Conservation (phyloP, 345 rosid species). For the Corchorus capsularis region DNA sequence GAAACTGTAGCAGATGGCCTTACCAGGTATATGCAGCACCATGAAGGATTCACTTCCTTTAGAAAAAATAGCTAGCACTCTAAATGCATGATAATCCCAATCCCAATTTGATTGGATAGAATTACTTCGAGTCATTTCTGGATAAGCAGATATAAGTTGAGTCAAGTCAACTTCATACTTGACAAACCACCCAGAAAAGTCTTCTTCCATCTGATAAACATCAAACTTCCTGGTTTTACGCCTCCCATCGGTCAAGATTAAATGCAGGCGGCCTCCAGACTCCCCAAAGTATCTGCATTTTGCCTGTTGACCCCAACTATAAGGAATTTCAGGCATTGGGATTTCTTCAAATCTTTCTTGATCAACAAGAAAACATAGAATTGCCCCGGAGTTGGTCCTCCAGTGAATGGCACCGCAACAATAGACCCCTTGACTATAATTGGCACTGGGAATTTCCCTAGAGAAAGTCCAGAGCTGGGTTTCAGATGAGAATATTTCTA, state of each 20-base stretch:
- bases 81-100: conserved; percentile 23
- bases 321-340: conserved; percentile 30
- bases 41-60: conserved; percentile 25
- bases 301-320: conserved; percentile 1
- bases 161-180: conserved; percentile 42
- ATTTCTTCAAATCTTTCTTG: conserved; percentile 30
- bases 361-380: conserved; percentile 31
- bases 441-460: neutral
- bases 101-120: neutral
- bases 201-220: conserved; percentile 40
- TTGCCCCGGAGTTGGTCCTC: conserved; percentile 23
- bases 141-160: conserved; percentile 29
- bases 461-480: conserved; percentile 39
- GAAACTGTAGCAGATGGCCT: conserved; percentile 8
- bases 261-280: conserved; percentile 31
- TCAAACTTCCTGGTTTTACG: conserved; percentile 21
- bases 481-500: conserved; percentile 41
- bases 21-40: conserved; percentile 17
- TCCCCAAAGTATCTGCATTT: conserved; percentile 29
- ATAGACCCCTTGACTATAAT: conserved; percentile 18
- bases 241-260: conserved; percentile 26
- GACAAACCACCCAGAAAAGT: conserved; percentile 37
- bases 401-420: conserved; percentile 42
- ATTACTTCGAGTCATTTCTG: conserved; percentile 34
- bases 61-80: conserved; percentile 25